A percentile compares a stretch with the other conserved stretches of the same genome.
Evolutionary conservation across 2,329 filamentous ascomycete genomes (phyloP).

Genomic region (Claviceps monticola): DNA sequence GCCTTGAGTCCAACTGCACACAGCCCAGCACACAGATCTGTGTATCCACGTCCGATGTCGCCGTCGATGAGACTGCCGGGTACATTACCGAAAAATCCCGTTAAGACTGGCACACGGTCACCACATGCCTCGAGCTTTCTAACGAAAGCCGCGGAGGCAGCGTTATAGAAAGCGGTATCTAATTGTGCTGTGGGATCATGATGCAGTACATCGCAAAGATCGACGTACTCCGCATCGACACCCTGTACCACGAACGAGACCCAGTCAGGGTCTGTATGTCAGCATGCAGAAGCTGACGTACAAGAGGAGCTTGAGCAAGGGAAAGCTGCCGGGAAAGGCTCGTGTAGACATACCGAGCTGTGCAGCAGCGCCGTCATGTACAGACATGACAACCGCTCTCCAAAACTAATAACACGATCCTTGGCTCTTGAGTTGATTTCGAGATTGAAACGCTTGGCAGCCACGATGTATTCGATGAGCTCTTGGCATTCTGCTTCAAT

Average conservation of each 20-base stretch:
- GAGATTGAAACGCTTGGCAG: slow-evolving; percentile 51
- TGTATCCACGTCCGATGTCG: slow-evolving; percentile 89
- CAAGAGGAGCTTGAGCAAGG: neutral
- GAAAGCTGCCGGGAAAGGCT: neutral
- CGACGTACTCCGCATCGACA: slow-evolving; percentile 78
- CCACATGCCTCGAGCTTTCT: slow-evolving; percentile 52
- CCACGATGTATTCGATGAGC: slow-evolving; percentile 58
- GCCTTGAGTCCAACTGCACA: slow-evolving; percentile 81
- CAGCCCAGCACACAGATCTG: slow-evolving; percentile 85
- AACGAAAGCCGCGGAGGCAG: slow-evolving; percentile 45
- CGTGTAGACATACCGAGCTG: slow-evolving; percentile 40
- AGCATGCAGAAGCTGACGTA: neutral
- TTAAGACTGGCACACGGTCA: slow-evolving; percentile 62
- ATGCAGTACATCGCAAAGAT: slow-evolving; percentile 70
- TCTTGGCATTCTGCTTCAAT: slow-evolving; percentile 70
- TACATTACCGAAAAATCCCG: slow-evolving; percentile 89
- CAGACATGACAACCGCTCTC: slow-evolving; percentile 87
- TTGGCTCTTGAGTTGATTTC: slow-evolving; percentile 69
- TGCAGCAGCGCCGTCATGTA: slow-evolving; percentile 79
- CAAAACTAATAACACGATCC: slow-evolving; percentile 84
- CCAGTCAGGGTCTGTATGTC: neutral
- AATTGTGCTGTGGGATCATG: slow-evolving; percentile 46
- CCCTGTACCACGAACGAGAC: slow-evolving; percentile 32
- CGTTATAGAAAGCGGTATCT: slow-evolving; percentile 55
- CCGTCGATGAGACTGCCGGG: slow-evolving; percentile 79